Evolutionary conservation across 495 filamentous ascomycete species (phyloP).

Genomic region (Cercophora scortea): DNA sequence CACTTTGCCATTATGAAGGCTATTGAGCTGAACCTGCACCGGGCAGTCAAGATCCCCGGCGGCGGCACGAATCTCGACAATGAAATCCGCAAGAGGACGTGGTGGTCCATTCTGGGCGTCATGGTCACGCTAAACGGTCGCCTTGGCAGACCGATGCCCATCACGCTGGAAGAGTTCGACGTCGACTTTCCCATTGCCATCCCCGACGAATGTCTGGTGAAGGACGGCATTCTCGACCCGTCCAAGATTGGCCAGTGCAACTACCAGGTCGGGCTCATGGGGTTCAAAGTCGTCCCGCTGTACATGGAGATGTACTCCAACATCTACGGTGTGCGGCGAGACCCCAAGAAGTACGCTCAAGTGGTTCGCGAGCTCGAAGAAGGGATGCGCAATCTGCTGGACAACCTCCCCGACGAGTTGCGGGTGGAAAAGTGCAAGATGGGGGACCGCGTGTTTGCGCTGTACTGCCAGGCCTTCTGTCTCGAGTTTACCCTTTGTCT

Average conservation of each 20-base stretch:
- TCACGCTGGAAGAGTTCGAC: conserved; percentile 64
- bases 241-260: conserved; percentile 49
- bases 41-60: conserved; percentile 54
- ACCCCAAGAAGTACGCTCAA: conserved; percentile 51
- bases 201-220: conserved; percentile 55
- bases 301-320: conserved; percentile 64
- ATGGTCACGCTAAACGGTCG: conserved; percentile 60
- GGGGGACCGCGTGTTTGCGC: conserved; percentile 43
- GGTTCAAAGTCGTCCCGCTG: conserved; percentile 51
- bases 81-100: conserved; percentile 69
- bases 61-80: conserved; percentile 51
- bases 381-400: conserved; percentile 47
- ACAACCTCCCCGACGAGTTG: conserved; percentile 50
- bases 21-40: conserved; percentile 64
- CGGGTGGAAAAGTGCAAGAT: conserved; percentile 38
- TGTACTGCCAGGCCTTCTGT: conserved; percentile 38
- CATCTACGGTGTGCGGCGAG: conserved; percentile 57
- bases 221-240: conserved; percentile 40
- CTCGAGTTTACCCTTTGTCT: conserved; percentile 46
- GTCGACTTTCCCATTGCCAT: conserved; percentile 63
- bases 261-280: conserved; percentile 55
- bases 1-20: conserved; percentile 54
- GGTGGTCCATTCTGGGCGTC: conserved; percentile 60
- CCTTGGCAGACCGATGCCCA: conserved; percentile 66
- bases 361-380: conserved; percentile 54